phyloP scores from a whole-genome alignment of 306 rosid genomes.

The Elaeagnus macrophylla region DNA sequence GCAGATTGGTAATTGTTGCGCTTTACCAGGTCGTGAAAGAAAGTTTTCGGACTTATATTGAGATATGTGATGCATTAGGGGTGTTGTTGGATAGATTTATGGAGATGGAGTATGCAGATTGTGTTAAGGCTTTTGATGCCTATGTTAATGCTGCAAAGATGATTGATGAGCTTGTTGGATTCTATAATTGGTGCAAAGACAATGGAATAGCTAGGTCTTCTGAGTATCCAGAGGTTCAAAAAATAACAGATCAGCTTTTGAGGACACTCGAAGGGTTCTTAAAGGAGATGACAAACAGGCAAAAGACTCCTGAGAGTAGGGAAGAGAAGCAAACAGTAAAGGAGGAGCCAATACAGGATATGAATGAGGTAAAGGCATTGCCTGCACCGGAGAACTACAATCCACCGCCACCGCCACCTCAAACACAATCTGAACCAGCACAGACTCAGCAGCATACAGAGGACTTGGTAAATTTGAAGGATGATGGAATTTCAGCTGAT shows the following conservation, averaged over 20 bases:
- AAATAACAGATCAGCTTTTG: constrained; percentile 50
- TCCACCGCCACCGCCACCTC: constrained; percentile 24
- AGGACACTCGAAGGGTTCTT: constrained; percentile 56
- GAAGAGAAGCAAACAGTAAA: constrained; percentile 28
- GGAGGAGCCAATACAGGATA: constrained; percentile 23
- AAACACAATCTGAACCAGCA: constrained; percentile 20
- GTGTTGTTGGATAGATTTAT: constrained; percentile 58
- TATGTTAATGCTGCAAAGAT: constrained; percentile 54
- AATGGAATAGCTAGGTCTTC: constrained; percentile 64
- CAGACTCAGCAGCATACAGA: constrained; percentile 27
- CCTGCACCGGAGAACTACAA: constrained; percentile 52
- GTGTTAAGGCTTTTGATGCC: constrained; percentile 52
- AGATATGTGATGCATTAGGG: constrained; percentile 64
- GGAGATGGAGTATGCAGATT: constrained; percentile 65
- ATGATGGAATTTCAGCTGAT: constrained; percentile 50
- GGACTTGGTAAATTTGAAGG: constrained; percentile 67
- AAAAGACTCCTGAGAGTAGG: constrained; percentile 39
- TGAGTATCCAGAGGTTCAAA: constrained; percentile 74
- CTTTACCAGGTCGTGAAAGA: constrained; percentile 61
- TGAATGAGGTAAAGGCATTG: constrained; percentile 66
- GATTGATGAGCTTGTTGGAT: constrained; percentile 57
- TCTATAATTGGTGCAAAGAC: constrained; percentile 77
- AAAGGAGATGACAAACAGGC: constrained; percentile 44
- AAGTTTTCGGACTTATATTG: constrained; percentile 51
- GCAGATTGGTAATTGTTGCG: constrained; percentile 53